Evolutionary conservation across 2,329 filamentous ascomycete species (phyloP), one percentile per base, ranked within the genome.

Genomic region (Penicillium palitans): DNA sequence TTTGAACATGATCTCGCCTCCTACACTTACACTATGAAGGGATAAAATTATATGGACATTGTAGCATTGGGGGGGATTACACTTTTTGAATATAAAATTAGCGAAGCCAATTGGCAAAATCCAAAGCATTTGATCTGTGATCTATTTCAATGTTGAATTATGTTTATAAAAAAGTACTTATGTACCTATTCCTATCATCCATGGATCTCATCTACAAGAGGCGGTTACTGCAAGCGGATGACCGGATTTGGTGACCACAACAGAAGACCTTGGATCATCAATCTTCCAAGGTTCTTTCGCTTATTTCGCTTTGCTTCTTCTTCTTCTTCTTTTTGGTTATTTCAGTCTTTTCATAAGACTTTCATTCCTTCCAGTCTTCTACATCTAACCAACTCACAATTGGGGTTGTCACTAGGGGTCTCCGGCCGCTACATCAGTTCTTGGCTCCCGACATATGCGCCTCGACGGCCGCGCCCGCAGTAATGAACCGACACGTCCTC

Each of bases 401-500:
- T 39, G 52, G 40, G 50, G 57, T 35, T 47, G 39, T 52, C 42
- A 52, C 52, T 47, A 53, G 41, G 59, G 59, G 52, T 50, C 41
- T 41, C 42, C 21, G 37, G 42, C 47, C 51, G 41, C 39, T 39
- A 24, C 33, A 47, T 33, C 39, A 35, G 42, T 41, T 53, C 40
- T 51, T 42, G 47, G 49, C 35, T 60, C 40, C 39, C 44, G 27
- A 52, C 47, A 66, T 66, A 66, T 44, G 76, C 74, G 74, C 69
- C 69, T 63, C 52, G 65, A 61, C 54, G 54, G 62, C 50, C 33
- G 49, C 49, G 39, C 33, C 44, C 47, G 44, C 73, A 86, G 80
- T 90, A 89, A 92, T 95, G 87, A 90, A 93, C 74, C 87, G 91
- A 81, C 91, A 96, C 76, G 88, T 88, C 75, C 93, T 90, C 77